These are phyloP conservation scores for Ustilago vetiveriae DNA, from an alignment of 1,284 basidiomycete species.

Conservation along the genomic window DNA sequence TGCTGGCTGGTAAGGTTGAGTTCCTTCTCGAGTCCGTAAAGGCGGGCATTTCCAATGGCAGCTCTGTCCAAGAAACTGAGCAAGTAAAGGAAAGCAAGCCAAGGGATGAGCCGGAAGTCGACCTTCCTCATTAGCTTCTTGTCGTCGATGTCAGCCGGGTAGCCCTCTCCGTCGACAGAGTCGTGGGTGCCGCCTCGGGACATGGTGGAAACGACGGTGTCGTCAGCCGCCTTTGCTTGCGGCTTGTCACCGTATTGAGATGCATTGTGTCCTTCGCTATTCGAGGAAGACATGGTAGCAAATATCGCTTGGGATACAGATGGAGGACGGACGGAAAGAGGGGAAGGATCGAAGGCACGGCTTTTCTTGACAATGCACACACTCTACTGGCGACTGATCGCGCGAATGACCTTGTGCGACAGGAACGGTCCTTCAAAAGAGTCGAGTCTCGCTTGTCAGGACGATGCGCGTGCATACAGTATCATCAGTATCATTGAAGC, in stretches of 20 bases:
- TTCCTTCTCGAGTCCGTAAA: slow-evolving; percentile 44
- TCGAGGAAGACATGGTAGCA: slow-evolving; percentile 23
- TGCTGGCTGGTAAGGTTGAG: slow-evolving; percentile 32
- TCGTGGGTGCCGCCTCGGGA: slow-evolving; percentile 9
- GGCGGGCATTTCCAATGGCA: slow-evolving; percentile 68
- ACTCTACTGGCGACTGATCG: no score
- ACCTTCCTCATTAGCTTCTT: slow-evolving; percentile 61
- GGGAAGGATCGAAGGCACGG: no score
- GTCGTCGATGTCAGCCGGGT: slow-evolving; percentile 52
- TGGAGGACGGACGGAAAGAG: no score
- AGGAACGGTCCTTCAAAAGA: no score
- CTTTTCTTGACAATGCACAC: no score
- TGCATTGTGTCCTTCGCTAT: slow-evolving; percentile 14
- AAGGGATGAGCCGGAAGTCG: slow-evolving; percentile 59
- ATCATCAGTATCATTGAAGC: no score
- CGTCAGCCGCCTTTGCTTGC: slow-evolving; percentile 10
- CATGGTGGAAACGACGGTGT: slow-evolving; percentile 13
- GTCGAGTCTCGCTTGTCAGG: no score
- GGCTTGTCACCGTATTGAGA: slow-evolving; percentile 19
- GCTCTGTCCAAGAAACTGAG: slow-evolving; percentile 69
- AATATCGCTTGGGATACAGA: background rate
- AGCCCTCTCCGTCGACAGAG: slow-evolving; percentile 15
- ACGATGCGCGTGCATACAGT: no score
- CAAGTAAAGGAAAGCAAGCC: slow-evolving; percentile 55
- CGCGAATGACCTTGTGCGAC: no score